These are phyloP conservation scores for Gnetum montanum DNA, from an alignment of 75 land plant genomes.

Conservation along the genomic window DNA sequence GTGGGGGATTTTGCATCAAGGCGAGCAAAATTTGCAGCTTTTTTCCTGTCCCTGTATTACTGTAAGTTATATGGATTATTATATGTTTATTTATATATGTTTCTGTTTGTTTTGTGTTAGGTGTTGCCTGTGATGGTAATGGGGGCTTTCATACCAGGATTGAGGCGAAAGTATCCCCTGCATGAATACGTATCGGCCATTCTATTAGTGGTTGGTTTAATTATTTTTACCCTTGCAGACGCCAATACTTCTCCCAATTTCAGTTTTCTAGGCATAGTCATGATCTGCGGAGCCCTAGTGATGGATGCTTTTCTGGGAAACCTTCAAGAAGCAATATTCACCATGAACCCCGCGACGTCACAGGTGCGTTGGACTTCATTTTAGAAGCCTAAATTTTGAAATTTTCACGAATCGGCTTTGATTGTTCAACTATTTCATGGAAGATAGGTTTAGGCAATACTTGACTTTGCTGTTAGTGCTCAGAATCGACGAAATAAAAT, in stretches of 20 bases:
- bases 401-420: not conserved
- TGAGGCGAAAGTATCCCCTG: conserved; percentile 73
- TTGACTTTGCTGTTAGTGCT: not conserved
- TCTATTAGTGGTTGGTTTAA: conserved; percentile 78
- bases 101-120: too few relatives aligned
- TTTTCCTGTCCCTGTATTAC: too few relatives aligned
- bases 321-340: conserved; percentile 93
- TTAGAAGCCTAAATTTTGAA: not conserved
- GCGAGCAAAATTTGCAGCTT: too few relatives aligned
- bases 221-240: conserved; percentile 93
- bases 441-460: not conserved
- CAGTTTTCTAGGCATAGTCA: conserved; percentile 75
- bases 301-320: conserved; percentile 95
- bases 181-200: conserved; percentile 85
- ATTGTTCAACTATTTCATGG: conserved; percentile 1
- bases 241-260: conserved; percentile 93
- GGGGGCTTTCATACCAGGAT: conserved; percentile 98
- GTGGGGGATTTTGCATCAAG: too few relatives aligned
- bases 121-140: conserved; percentile 95
- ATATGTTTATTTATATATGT: too few relatives aligned
- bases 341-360: conserved; percentile 81
- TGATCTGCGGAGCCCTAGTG: conserved; percentile 81
- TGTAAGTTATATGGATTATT: too few relatives aligned
- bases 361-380: conserved; percentile 45
- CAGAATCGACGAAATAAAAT: too few relatives aligned